Percentiles rank a stretch among this genome's conserved stretches.
phyloP scores from a whole-genome alignment of 2,329 filamentous ascomycete species.

The Aspergillus neotritici region DNA sequence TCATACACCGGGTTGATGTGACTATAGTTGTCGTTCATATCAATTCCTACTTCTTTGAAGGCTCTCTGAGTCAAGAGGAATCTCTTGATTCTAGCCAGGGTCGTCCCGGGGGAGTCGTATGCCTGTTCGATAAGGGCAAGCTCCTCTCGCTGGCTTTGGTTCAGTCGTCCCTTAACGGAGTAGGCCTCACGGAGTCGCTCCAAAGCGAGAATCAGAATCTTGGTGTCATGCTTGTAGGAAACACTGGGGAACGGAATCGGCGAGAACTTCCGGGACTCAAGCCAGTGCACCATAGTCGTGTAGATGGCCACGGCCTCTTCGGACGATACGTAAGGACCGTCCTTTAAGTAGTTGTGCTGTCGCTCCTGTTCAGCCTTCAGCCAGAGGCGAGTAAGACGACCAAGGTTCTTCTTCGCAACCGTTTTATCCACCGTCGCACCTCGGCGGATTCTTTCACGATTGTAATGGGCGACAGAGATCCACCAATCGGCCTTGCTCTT shows the following conservation, averaged over 20 bases:
- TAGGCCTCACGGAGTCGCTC: slow-evolving; percentile 93
- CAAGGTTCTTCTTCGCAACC: slow-evolving; percentile 97
- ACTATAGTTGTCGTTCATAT: slow-evolving; percentile 99
- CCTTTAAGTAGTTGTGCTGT: slow-evolving; percentile 99
- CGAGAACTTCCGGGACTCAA: slow-evolving; percentile 96
- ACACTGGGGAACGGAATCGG: slow-evolving; percentile 98
- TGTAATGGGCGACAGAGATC: slow-evolving; percentile 98
- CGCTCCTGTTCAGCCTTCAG: slow-evolving; percentile 96
- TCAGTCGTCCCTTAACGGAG: slow-evolving; percentile 92
- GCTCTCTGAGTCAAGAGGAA: slow-evolving; percentile 95
- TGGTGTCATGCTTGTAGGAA: slow-evolving; percentile 99
- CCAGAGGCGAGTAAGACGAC: slow-evolving; percentile 89
- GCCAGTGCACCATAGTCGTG: slow-evolving; percentile 97
- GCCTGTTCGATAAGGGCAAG: slow-evolving; percentile 95
- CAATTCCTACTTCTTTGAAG: slow-evolving; percentile 98
- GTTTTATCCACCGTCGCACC: slow-evolving; percentile 98
- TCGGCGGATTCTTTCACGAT: slow-evolving; percentile 90
- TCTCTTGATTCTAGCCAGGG: slow-evolving; percentile 90
- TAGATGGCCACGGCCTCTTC: slow-evolving; percentile 99
- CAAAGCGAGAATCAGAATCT: slow-evolving; percentile 91
- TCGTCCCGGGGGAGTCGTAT: slow-evolving; percentile 95
- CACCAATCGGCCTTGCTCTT: slow-evolving; percentile 99
- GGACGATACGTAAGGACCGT: slow-evolving; percentile 95
- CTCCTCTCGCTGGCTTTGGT: slow-evolving; percentile 96
- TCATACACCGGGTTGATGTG: slow-evolving; percentile 99